These are phyloP conservation scores for Dactylorhiza incarnata DNA, from an alignment of 106 monocot genomes.

Conservation along the genomic window DNA sequence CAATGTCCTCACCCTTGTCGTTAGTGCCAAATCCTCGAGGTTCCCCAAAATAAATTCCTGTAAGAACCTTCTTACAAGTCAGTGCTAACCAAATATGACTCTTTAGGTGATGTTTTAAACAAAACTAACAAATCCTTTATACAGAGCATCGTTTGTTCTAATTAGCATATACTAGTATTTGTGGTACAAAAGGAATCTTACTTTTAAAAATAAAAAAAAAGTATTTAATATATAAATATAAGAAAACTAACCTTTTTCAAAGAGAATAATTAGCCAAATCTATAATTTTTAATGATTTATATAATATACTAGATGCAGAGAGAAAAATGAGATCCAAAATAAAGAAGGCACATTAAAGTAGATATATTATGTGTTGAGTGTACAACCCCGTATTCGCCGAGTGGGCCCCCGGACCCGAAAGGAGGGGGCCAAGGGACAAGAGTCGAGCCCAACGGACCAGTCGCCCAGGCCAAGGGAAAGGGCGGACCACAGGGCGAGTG, in stretches of 20 bases:
- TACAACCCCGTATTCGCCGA: too few relatives aligned
- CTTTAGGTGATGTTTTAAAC: background rate
- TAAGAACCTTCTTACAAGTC: background rate
- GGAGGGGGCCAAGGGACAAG: too few relatives aligned
- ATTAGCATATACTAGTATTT: background rate
- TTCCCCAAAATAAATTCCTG: constrained; percentile 95
- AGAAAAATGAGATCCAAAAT: too few relatives aligned
- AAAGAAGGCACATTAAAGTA: too few relatives aligned
- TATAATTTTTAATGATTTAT: background rate
- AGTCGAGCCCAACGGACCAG: too few relatives aligned
- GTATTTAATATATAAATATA: background rate
- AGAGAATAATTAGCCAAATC: background rate
- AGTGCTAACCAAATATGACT: background rate
- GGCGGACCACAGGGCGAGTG: too few relatives aligned
- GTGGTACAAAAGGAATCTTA: background rate
- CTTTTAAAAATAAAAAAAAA: background rate
- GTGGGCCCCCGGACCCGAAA: too few relatives aligned
- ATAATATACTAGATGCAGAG: background rate
- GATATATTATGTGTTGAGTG: too few relatives aligned
- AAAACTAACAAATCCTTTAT: background rate
- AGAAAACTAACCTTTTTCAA: background rate
- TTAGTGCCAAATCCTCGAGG: constrained; percentile 84
- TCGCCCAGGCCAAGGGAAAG: too few relatives aligned
- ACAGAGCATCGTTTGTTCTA: background rate
- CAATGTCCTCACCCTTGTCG: constrained; percentile 70